These are phyloP conservation scores for Mallotus repandus DNA, from an alignment of 441 rosid genomes.

Conservation along the genomic window DNA sequence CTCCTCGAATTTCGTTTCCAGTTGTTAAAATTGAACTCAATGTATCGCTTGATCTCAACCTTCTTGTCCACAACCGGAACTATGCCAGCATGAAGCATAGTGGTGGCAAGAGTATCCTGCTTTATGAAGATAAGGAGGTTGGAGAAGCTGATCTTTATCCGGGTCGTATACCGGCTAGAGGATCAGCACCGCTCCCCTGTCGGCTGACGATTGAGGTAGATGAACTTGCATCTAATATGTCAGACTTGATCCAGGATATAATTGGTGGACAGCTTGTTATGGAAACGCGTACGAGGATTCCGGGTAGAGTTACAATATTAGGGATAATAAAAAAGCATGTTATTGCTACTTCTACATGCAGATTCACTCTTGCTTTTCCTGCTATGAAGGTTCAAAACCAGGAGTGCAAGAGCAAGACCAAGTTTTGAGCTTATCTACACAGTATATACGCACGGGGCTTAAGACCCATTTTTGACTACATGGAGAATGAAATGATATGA, in stretches of 20 bases:
- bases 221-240: conserved; percentile 28
- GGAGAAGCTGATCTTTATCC: conserved; percentile 54
- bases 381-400: conserved; percentile 39
- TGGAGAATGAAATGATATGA: too few relatives aligned
- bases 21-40: conserved; percentile 37
- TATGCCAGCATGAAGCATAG: conserved; percentile 55
- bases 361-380: conserved; percentile 37
- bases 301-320: conserved; percentile 51
- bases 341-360: conserved; percentile 47
- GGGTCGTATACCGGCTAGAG: conserved; percentile 46
- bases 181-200: conserved; percentile 31
- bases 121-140: conserved; percentile 36
- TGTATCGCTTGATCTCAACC: conserved; percentile 44
- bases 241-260: conserved; percentile 41
- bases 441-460: neutral
- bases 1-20: conserved; percentile 48
- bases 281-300: conserved; percentile 46
- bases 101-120: conserved; percentile 38
- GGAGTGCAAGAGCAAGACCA: conserved; percentile 38
- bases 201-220: conserved; percentile 50
- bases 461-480: neutral
- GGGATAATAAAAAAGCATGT: conserved; percentile 46
- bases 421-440: conserved; percentile 25
- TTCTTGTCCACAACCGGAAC: conserved; percentile 51
- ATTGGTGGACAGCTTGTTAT: conserved; percentile 37